Evolutionary conservation across 257 asterid species (phyloP).

Genomic region (Ilex asprella): DNA sequence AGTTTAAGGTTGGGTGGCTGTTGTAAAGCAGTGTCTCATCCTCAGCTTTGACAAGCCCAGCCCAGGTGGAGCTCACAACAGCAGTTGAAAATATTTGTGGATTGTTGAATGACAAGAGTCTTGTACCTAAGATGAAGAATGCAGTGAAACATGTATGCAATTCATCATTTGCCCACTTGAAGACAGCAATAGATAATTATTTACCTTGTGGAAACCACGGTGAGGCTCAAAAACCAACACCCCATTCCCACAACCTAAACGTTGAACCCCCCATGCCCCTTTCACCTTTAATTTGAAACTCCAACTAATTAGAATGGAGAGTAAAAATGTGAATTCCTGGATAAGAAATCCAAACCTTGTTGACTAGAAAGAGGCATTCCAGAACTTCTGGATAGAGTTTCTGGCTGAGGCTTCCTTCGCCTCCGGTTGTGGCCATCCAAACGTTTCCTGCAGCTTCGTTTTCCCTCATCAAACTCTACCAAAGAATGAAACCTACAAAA

Average conservation of each 20-base stretch:
- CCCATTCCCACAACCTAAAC: no score
- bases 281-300: no score
- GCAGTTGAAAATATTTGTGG: background rate
- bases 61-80: no score
- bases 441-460: slow-evolving; percentile 89
- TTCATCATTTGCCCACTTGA: no score
- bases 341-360: slow-evolving; percentile 19
- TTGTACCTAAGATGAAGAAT: background rate
- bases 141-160: no score
- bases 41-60: background rate
- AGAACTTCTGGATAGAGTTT: slow-evolving; percentile 31
- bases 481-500: slow-evolving; percentile 73
- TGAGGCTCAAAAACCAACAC: no score
- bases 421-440: slow-evolving; percentile 86
- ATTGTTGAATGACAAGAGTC: slow-evolving; percentile 1
- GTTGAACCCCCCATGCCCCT: no score
- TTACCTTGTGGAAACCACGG: no score
- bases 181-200: no score
- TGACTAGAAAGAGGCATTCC: slow-evolving; percentile 35
- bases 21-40: background rate
- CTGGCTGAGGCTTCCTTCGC: slow-evolving; percentile 87
- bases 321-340: no score
- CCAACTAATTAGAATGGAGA: no score
- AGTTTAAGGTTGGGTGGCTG: background rate
- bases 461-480: slow-evolving; percentile 81